These are phyloP conservation scores for Phytophthora melonis DNA, from an alignment of 352 stramenopile genomes.

Conservation along the genomic window DNA sequence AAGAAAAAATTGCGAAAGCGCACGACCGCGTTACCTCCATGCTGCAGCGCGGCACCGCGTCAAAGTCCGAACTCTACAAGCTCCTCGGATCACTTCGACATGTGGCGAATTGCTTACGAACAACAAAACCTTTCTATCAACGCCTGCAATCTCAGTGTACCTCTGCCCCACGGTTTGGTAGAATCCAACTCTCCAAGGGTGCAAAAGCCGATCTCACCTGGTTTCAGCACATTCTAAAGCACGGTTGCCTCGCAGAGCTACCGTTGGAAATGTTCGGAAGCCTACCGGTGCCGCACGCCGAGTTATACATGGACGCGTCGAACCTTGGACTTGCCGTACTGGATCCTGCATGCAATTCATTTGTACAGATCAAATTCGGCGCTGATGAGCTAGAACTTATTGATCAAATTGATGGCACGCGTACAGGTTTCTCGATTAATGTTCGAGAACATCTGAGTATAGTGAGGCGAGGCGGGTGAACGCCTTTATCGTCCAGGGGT, in stretches of 20 bases:
- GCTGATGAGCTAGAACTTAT: no score
- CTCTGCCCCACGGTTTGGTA: constrained; percentile 1
- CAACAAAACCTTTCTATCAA: constrained; percentile 15
- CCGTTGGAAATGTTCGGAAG: no score
- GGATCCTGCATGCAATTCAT: no score
- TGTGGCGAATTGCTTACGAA: constrained; percentile 24
- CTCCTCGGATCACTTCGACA: constrained; percentile 36
- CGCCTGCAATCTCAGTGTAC: constrained; percentile 13
- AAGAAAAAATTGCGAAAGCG: constrained; percentile 26
- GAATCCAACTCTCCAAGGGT: background rate
- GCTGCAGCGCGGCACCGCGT: background rate
- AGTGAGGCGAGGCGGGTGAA: no score
- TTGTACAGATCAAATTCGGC: no score
- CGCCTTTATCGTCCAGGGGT: no score
- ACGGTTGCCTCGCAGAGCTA: constrained; percentile 20
- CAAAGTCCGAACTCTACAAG: constrained; percentile 22
- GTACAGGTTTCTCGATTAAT: no score
- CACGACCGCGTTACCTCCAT: background rate
- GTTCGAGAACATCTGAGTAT: no score
- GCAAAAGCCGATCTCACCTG: background rate
- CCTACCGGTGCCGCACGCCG: no score
- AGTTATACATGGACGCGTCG: no score
- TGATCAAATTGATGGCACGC: no score
- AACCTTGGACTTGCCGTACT: no score
- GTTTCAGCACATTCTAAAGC: constrained; percentile 4